Percentiles rank a stretch among this genome's conserved stretches.
These are phyloP conservation scores for Trematosphaeria pertusa DNA, from an alignment of 2,329 filamentous ascomycete genomes.

Conservation along the genomic window DNA sequence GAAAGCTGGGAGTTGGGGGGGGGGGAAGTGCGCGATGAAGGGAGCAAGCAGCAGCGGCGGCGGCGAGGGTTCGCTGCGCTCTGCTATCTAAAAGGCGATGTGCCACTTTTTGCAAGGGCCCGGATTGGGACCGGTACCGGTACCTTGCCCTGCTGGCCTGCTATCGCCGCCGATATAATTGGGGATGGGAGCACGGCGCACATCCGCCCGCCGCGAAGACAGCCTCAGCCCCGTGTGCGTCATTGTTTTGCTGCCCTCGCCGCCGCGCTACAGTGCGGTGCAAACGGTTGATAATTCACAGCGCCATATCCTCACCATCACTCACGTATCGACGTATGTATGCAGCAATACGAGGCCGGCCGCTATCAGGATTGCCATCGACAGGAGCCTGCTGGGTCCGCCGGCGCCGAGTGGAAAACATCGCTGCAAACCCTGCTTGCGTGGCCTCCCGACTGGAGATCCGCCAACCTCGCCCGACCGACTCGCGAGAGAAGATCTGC, in stretches of 20 bases:
- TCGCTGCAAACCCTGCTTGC: slow-evolving; percentile 19
- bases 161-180: neutral
- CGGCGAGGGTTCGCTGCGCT: no score
- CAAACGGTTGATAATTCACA: no score
- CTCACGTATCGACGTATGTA: no score
- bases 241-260: neutral
- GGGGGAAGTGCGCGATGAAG: slow-evolving; percentile 1
- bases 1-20: slow-evolving; percentile 2
- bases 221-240: neutral
- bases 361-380: no score
- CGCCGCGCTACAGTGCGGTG: neutral
- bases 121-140: no score
- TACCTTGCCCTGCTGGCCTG: no score
- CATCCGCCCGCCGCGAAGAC: neutral
- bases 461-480: neutral
- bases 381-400: no score
- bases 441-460: slow-evolving; percentile 20
- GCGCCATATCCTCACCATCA: no score
- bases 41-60: neutral
- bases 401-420: no score
- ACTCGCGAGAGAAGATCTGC: neutral
- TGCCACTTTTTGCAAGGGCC: no score
- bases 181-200: neutral
- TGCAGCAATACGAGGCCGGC: no score
- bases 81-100: no score